Percentiles rank a stretch among this genome's conserved stretches.
phyloP scores from a whole-genome alignment of 2,329 filamentous ascomycete species.

The Scleromitrula shiraiana region DNA sequence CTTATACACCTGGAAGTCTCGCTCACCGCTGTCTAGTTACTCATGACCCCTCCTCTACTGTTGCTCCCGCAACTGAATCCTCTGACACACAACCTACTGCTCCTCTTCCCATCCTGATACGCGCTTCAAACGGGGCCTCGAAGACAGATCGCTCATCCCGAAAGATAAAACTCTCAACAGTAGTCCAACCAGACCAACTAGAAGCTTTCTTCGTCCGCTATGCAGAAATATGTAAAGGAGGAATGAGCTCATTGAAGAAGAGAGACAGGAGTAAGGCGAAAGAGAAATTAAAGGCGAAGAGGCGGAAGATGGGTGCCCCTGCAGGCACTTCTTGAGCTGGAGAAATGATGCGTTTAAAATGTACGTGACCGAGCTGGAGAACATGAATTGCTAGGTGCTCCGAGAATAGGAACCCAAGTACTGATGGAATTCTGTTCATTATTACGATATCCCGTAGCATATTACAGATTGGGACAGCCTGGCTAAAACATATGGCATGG shows the following conservation, averaged over 20 bases:
- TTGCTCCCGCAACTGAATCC: not conserved
- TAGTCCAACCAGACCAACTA: slow-evolving; percentile 68
- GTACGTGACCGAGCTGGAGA: too few species aligned
- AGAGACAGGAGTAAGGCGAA: slow-evolving; percentile 82
- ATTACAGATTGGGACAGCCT: too few species aligned
- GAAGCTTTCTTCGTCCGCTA: slow-evolving; percentile 78
- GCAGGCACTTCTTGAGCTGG: too few species aligned
- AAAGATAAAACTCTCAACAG: slow-evolving; percentile 71
- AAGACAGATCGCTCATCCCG: not conserved
- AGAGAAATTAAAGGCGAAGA: slow-evolving; percentile 64
- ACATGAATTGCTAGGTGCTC: too few species aligned
- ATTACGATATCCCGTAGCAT: too few species aligned
- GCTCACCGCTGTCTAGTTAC: not conserved
- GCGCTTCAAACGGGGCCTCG: slow-evolving; percentile 29
- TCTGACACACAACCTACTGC: too few species aligned
- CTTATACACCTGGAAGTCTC: not conserved
- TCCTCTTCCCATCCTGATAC: slow-evolving; percentile 67
- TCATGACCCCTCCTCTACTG: not conserved
- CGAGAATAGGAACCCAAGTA: too few species aligned
- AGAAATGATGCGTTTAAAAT: too few species aligned
- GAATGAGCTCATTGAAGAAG: slow-evolving; percentile 87
- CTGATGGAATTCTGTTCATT: too few species aligned
- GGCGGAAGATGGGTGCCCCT: slow-evolving; percentile 36
- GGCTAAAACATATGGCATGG: too few species aligned
- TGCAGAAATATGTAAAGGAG: slow-evolving; percentile 82